Evolutionary conservation across 192 early-diverging fungal species (phyloP).

Genomic region (Coemansia sp.): DNA sequence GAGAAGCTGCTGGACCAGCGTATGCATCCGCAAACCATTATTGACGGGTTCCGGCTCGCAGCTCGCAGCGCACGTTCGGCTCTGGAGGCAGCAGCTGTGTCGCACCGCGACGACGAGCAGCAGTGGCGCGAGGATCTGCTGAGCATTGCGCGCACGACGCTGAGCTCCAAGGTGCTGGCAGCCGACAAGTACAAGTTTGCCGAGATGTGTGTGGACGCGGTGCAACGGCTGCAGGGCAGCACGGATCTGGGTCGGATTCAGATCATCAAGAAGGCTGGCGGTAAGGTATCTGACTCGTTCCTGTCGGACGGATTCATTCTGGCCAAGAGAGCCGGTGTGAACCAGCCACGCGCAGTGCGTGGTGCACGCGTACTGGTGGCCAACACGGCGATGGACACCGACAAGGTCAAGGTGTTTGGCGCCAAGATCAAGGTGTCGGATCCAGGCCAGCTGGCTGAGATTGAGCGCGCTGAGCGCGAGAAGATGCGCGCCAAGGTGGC

Average conservation of each 20-base stretch:
- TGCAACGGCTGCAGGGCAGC: slow-evolving; percentile 90
- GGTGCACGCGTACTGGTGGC: slow-evolving; percentile 96
- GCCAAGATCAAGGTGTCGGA: slow-evolving; percentile 95
- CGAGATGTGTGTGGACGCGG: slow-evolving; percentile 93
- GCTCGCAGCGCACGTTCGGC: slow-evolving; percentile 78
- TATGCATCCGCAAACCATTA: slow-evolving; percentile 97
- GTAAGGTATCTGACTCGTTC: slow-evolving; percentile 92
- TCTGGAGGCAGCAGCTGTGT: slow-evolving; percentile 75
- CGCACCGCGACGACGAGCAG: slow-evolving; percentile 71
- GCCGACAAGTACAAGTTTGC: slow-evolving; percentile 97
- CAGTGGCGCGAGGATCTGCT: slow-evolving; percentile 86
- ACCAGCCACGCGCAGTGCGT: slow-evolving; percentile 94
- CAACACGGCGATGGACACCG: slow-evolving; percentile 99
- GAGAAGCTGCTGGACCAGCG: slow-evolving; percentile 89
- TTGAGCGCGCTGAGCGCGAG: slow-evolving; percentile 96
- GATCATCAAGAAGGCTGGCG: slow-evolving; percentile 98
- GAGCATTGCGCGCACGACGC: slow-evolving; percentile 96
- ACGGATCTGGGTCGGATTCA: slow-evolving; percentile 99
- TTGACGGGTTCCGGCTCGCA: slow-evolving; percentile 93
- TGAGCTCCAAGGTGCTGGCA: slow-evolving; percentile 94
- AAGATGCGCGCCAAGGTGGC: slow-evolving; percentile 99
- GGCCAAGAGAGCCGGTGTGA: slow-evolving; percentile 98
- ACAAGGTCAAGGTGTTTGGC: slow-evolving; percentile 99
- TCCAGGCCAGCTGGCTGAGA: slow-evolving; percentile 94
- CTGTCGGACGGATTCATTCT: slow-evolving; percentile 96